Conservation (phyloP, 768 basidiomycete genomes). For the Mycena haematopus region DNA sequence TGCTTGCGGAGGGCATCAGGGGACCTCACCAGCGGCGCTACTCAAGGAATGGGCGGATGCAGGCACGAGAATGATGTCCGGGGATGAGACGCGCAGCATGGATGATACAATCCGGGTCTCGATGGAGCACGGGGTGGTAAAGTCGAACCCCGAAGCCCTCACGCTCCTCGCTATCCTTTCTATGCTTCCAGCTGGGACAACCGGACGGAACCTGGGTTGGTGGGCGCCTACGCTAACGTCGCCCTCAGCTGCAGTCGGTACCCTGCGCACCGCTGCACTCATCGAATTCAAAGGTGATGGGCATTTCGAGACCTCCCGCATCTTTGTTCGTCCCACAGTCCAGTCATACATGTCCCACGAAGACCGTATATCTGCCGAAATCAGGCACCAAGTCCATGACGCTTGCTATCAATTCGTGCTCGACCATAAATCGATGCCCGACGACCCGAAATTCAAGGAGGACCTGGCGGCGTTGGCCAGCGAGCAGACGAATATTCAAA, state of each 20-base stretch:
- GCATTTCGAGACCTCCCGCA: background rate
- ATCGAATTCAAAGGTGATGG: background rate
- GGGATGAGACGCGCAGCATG: too few relatives aligned
- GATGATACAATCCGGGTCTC: too few relatives aligned
- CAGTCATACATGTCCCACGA: conserved; percentile 28
- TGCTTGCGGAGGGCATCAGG: too few relatives aligned
- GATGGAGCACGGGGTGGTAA: too few relatives aligned
- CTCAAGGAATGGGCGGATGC: too few relatives aligned
- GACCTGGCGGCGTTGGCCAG: conserved; percentile 3
- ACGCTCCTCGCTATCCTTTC: conserved; percentile 29
- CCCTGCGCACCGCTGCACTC: too few relatives aligned
- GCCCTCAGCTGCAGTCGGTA: too few relatives aligned
- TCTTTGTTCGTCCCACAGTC: conserved; percentile 32
- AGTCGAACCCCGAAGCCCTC: too few relatives aligned
- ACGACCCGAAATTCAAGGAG: conserved; percentile 4
- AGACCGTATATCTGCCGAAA: conserved; percentile 18
- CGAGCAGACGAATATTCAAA: conserved; percentile 12
- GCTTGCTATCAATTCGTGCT: conserved; percentile 27
- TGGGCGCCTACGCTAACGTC: conserved; percentile 20
- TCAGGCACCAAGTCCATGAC: conserved; percentile 14
- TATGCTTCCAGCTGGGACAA: conserved; percentile 35
- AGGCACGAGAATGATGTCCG: too few relatives aligned
- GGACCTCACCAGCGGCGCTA: too few relatives aligned
- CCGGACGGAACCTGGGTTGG: background rate
- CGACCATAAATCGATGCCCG: conserved; percentile 12